Conservation (phyloP, 108 stramenopile genomes). For the Skeletonema menzelii region DNA sequence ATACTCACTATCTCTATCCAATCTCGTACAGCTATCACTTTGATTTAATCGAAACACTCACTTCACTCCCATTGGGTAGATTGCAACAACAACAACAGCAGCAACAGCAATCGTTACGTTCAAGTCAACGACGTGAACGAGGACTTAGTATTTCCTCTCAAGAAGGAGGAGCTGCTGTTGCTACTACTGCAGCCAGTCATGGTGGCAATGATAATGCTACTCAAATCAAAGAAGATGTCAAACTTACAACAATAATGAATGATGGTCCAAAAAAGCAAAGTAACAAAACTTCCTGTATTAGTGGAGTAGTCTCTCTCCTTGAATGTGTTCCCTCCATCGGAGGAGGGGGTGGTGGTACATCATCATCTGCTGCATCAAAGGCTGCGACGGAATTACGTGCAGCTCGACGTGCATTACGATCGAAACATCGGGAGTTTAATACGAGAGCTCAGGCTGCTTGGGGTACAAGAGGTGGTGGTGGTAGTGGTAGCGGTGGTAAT, state of each 20-base stretch:
- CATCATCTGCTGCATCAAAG: not conserved
- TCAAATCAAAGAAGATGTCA: no score
- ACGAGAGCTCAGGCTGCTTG: constrained; percentile 39
- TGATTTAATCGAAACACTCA: constrained; percentile 67
- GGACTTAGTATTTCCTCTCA: constrained; percentile 30
- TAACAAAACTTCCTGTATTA: constrained; percentile 22
- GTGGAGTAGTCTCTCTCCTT: constrained; percentile 68
- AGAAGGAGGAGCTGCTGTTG: not conserved
- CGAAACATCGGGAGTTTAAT: constrained; percentile 63
- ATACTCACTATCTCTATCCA: no score
- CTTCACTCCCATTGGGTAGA: constrained; percentile 8
- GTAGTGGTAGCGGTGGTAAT: not conserved
- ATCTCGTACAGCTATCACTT: constrained; percentile 75
- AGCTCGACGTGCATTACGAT: constrained; percentile 41
- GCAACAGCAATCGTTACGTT: not conserved
- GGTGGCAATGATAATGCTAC: not conserved
- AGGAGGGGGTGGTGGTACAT: not conserved
- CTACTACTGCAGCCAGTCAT: no score
- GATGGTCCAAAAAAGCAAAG: not conserved
- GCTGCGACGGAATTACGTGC: constrained; percentile 20
- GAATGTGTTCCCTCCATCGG: constrained; percentile 61
- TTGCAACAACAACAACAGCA: constrained; percentile 7
- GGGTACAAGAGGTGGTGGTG: constrained; percentile 11
- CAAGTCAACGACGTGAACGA: constrained; percentile 20
- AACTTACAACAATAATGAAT: no score